Evolutionary conservation across 2,329 filamentous ascomycete species (phyloP).

Genomic region (Atkinsonella texensis): DNA sequence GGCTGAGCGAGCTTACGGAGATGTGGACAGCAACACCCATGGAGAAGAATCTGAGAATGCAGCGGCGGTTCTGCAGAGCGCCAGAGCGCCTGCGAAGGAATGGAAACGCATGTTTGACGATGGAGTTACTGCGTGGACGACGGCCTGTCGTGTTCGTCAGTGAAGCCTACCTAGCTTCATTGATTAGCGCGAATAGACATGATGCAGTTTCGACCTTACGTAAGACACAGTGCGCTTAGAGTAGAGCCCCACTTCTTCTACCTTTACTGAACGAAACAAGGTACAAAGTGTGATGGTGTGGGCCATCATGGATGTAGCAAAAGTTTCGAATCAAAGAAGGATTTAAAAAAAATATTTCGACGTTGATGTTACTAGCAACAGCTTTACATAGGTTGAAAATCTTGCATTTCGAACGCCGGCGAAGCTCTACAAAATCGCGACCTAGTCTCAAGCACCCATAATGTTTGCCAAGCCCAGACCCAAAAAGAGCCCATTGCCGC

Average conservation of each 20-base stretch:
- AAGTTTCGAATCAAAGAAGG: neutral
- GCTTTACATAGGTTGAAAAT: neutral
- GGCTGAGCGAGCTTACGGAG: slow-evolving; percentile 47
- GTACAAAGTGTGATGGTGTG: neutral
- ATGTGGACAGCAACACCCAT: slow-evolving; percentile 77
- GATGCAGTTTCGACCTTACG: neutral
- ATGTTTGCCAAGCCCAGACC: slow-evolving; percentile 46
- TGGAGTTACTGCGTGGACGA: neutral
- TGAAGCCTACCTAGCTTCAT: slow-evolving; percentile 13
- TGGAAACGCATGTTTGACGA: slow-evolving; percentile 40
- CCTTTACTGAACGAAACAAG: neutral
- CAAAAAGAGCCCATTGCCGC: slow-evolving; percentile 45
- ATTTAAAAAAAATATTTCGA: neutral
- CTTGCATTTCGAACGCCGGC: neutral
- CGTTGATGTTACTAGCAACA: neutral
- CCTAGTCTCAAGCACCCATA: neutral
- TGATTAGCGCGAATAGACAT: neutral
- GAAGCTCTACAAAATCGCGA: neutral
- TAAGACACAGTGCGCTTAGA: neutral
- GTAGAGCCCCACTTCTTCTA: neutral
- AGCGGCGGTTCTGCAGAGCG: slow-evolving; percentile 44
- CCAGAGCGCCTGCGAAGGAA: slow-evolving; percentile 36
- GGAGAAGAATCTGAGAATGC: slow-evolving; percentile 83
- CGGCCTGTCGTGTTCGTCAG: slow-evolving; percentile 10
- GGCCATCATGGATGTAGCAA: neutral